These are phyloP conservation scores for Xerocomellus chrysenteron DNA, from an alignment of 768 basidiomycete species.

Conservation along the genomic window DNA sequence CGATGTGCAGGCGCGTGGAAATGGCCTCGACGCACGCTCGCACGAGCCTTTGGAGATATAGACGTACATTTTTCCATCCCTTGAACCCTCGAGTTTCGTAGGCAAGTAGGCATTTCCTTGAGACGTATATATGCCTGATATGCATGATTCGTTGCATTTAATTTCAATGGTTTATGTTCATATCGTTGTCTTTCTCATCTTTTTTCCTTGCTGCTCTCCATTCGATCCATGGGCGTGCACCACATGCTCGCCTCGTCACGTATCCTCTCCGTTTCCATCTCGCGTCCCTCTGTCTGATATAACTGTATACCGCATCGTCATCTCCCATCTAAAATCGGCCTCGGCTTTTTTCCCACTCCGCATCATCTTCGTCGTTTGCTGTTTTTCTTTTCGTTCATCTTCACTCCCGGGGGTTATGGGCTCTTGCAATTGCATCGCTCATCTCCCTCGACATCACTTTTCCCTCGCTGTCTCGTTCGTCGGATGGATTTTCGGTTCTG, in stretches of 20 bases:
- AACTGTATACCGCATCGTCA: conserved; percentile 28
- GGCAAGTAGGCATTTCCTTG: conserved; percentile 19
- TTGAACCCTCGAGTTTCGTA: conserved; percentile 5
- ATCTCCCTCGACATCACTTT: neutral
- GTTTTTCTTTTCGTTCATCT: neutral
- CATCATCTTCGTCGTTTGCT: neutral
- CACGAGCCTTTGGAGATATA: conserved; percentile 87
- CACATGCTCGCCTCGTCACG: conserved; percentile 9
- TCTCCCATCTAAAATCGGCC: conserved; percentile 12
- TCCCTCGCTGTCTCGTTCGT: neutral
- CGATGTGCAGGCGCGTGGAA: conserved; percentile 51
- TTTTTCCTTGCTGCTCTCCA: conserved; percentile 14
- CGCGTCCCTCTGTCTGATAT: neutral
- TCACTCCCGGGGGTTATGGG: neutral
- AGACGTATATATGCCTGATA: conserved; percentile 28
- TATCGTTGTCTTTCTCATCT: conserved; percentile 2
- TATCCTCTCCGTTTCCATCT: neutral
- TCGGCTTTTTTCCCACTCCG: neutral
- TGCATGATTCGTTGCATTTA: conserved; percentile 25
- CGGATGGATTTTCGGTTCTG: conserved; percentile 8
- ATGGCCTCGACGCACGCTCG: conserved; percentile 77
- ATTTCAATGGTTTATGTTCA: conserved; percentile 18
- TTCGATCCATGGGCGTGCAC: conserved; percentile 14
- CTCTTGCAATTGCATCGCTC: neutral
- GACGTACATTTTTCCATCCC: conserved; percentile 7